Base-by-base conservation (phyloP, 805 yeast genomes). In the Teunomyces tritomae region DNA sequence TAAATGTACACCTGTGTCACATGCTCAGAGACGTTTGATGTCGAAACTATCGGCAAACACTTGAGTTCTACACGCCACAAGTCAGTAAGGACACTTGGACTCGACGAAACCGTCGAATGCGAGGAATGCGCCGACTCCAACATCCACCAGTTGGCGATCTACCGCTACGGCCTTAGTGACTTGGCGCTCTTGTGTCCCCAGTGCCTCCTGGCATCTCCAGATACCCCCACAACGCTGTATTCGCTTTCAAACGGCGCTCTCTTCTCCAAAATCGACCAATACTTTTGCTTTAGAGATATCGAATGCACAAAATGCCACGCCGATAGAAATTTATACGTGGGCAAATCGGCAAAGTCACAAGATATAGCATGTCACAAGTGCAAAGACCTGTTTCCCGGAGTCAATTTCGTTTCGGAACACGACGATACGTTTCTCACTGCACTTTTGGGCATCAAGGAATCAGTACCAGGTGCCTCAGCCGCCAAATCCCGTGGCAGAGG, bases 61-160 rank as follows among this genome's bases (percentile, higher is more conserved):
- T 63, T 80, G 28, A 66, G 80, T 0, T 46, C 72, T 1, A 76
- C 84, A 1, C 70, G 85, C 45, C 87, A 82, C 65, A 80, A 77
- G 55, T 62, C 71, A 1, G 72, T 80, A 5, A 47, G 54, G 28
- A 68, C 68, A 51, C 59, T 56, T 5, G 3, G 10, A 3, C 39
- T 35, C 13, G 69, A 63, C 8, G 84, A 80, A 53, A 63, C 61
- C 8, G 58, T 82, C 2, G 71, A 70, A 52, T 82, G 87, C 60
- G 85, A 80, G 57, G 79, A 76, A 36, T 82, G 87, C 60, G 70
- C 69, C 16, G 79, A 80, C 54, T 54, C 70, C 33, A 82, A 80
- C 54, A 70, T 82, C 42, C 84, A 80, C 59, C 77, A 74, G 55
- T 64, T 82, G 46, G 72, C 67, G 44, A 67, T 82, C 39, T 65